Conservation (phyloP, 2,329 filamentous ascomycete species). For the Colletotrichum navitas region DNA sequence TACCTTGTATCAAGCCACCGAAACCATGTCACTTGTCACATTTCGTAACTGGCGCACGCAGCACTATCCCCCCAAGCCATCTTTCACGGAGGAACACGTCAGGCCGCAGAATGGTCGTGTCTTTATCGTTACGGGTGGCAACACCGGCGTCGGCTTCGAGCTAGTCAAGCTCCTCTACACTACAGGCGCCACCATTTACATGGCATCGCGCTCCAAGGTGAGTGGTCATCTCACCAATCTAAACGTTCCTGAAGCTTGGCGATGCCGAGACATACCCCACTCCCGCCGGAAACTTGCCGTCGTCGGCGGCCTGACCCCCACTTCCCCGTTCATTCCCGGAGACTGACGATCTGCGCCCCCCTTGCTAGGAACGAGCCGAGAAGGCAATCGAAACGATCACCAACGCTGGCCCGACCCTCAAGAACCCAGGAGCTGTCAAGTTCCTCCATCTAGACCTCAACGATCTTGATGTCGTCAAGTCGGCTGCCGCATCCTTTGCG, state of each 20-base stretch:
- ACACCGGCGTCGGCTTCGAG: constrained; percentile 61
- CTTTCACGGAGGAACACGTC: constrained; percentile 47
- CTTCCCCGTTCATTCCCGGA: neutral
- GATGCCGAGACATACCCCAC: neutral
- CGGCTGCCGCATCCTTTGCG: constrained; percentile 53
- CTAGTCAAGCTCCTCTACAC: constrained; percentile 65
- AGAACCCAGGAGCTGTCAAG: constrained; percentile 45
- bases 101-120: constrained; percentile 48
- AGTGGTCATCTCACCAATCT: constrained; percentile 17
- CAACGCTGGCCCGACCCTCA: constrained; percentile 16
- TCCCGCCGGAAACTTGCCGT: neutral
- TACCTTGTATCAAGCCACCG: too few relatives aligned
- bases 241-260: constrained; percentile 42
- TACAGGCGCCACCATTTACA: constrained; percentile 65
- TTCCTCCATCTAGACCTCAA: constrained; percentile 57
- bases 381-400: constrained; percentile 51
- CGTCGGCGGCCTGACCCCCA: neutral
- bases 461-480: constrained; percentile 56
- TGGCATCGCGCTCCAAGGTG: constrained; percentile 59
- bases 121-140: constrained; percentile 62
- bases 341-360: neutral
- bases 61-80: constrained; percentile 45
- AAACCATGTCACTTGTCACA: neutral
- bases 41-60: constrained; percentile 23
- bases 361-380: constrained; percentile 46